phyloP scores from a whole-genome alignment of 805 yeast genomes.

The Kazachstania psychrophila region DNA sequence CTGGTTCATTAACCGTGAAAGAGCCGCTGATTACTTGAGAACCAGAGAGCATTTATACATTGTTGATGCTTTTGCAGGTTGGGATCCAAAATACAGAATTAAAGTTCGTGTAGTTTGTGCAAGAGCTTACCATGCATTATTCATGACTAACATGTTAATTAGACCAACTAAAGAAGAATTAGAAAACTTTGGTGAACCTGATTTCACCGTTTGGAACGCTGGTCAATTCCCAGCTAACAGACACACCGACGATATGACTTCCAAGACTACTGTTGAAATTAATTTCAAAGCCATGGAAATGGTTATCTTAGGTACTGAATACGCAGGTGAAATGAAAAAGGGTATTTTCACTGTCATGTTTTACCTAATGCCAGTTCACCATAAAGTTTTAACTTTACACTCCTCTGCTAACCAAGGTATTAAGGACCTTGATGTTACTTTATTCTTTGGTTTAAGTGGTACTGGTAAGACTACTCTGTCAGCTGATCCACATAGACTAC shows the following conservation, averaged over 20 bases:
- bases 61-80: conserved; percentile 95
- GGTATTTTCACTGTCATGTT: conserved; percentile 99
- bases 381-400: conserved; percentile 85
- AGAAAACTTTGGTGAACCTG: conserved; percentile 88
- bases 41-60: conserved; percentile 90
- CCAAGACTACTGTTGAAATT: conserved; percentile 89
- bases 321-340: conserved; percentile 99
- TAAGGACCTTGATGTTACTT: conserved; percentile 73
- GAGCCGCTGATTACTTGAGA: conserved; percentile 94
- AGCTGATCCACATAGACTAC: conserved; percentile 87
- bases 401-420: conserved; percentile 91
- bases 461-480: conserved; percentile 97
- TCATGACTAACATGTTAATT: conserved; percentile 97
- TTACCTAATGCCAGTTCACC: conserved; percentile 93
- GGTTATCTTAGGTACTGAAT: conserved; percentile 97
- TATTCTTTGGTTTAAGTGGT: conserved; percentile 95
- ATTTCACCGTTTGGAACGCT: conserved; percentile 95
- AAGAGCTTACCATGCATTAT: conserved; percentile 95
- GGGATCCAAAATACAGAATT: conserved; percentile 97
- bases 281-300: conserved; percentile 97
- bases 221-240: conserved; percentile 98
- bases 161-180: conserved; percentile 89
- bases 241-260: conserved; percentile 95
- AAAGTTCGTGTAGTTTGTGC: conserved; percentile 95
- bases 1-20: conserved; percentile 90